These are phyloP conservation scores for Chytriomyces sp. DNA, from an alignment of 192 early-diverging fungal genomes.

Conservation along the genomic window DNA sequence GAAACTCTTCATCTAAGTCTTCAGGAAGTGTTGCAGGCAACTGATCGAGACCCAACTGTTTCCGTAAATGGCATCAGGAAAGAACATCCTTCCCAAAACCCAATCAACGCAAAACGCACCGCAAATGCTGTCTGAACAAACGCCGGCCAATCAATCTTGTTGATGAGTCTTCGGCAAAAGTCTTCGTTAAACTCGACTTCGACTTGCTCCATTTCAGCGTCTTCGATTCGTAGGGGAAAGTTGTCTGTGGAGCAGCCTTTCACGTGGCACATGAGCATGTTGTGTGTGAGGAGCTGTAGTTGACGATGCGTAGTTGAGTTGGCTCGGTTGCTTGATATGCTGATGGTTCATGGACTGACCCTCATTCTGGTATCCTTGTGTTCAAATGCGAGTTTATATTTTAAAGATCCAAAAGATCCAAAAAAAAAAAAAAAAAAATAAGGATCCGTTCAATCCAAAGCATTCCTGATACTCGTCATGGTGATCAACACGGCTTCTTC, in stretches of 20 bases:
- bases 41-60: slow-evolving; percentile 69
- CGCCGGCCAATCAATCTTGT: slow-evolving; percentile 79
- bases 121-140: slow-evolving; percentile 49
- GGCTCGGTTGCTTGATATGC: background rate
- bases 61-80: background rate
- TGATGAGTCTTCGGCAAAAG: slow-evolving; percentile 82
- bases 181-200: slow-evolving; percentile 89
- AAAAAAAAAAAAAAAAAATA: no score
- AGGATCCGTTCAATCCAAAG: background rate
- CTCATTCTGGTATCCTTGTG: background rate
- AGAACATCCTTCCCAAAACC: background rate
- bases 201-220: slow-evolving; percentile 77
- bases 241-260: slow-evolving; percentile 92
- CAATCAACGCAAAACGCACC: slow-evolving; percentile 31
- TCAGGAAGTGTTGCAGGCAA: slow-evolving; percentile 72
- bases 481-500: slow-evolving; percentile 63
- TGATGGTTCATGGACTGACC: background rate
- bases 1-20: slow-evolving; percentile 65
- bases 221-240: slow-evolving; percentile 88
- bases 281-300: slow-evolving; percentile 69
- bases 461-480: slow-evolving; percentile 38
- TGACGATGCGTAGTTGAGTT: no score
- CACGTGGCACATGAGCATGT: slow-evolving; percentile 98
- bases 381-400: background rate
- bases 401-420: no score